These are phyloP conservation scores for Moesziomyces parantarcticus DNA, from an alignment of 1,284 basidiomycete species.

Conservation along the genomic window DNA sequence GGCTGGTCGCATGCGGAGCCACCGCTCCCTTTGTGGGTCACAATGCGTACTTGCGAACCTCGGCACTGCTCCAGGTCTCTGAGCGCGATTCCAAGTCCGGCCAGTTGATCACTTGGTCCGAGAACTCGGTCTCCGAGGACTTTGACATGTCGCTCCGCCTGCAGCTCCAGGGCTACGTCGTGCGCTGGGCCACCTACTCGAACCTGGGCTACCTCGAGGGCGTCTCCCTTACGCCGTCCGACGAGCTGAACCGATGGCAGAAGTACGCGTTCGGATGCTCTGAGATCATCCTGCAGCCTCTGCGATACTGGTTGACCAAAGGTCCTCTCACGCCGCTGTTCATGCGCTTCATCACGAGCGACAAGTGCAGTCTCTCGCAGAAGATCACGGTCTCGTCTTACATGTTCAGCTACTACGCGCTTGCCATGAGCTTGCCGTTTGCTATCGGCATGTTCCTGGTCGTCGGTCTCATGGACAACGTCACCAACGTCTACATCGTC, in stretches of 20 bases:
- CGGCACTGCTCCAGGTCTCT: slow-evolving; percentile 81
- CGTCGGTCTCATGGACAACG: slow-evolving; percentile 75
- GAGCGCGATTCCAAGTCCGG: slow-evolving; percentile 75
- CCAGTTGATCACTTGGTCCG: slow-evolving; percentile 80
- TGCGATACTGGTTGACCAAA: slow-evolving; percentile 77
- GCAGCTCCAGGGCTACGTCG: slow-evolving; percentile 72
- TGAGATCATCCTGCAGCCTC: slow-evolving; percentile 58
- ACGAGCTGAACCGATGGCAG: slow-evolving; percentile 85
- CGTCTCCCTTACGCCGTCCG: slow-evolving; percentile 78
- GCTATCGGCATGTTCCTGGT: slow-evolving; percentile 79
- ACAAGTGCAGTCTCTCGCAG: slow-evolving; percentile 70
- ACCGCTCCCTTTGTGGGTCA: slow-evolving; percentile 83
- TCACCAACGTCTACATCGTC: slow-evolving; percentile 75
- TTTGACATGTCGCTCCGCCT: slow-evolving; percentile 77
- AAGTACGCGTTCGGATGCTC: slow-evolving; percentile 82
- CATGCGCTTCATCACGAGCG: slow-evolving; percentile 73
- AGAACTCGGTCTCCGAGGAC: slow-evolving; percentile 84
- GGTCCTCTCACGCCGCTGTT: slow-evolving; percentile 79
- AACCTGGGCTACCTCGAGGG: slow-evolving; percentile 85
- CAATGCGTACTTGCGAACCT: slow-evolving; percentile 88
- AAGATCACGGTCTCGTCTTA: slow-evolving; percentile 77
- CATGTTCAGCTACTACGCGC: slow-evolving; percentile 83
- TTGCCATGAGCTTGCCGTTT: slow-evolving; percentile 76
- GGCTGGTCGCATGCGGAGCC: slow-evolving; percentile 69
- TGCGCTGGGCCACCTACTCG: slow-evolving; percentile 85